These are phyloP conservation scores for Mortierella sp. DNA, from an alignment of 371 early-diverging fungal genomes.

Conservation along the genomic window DNA sequence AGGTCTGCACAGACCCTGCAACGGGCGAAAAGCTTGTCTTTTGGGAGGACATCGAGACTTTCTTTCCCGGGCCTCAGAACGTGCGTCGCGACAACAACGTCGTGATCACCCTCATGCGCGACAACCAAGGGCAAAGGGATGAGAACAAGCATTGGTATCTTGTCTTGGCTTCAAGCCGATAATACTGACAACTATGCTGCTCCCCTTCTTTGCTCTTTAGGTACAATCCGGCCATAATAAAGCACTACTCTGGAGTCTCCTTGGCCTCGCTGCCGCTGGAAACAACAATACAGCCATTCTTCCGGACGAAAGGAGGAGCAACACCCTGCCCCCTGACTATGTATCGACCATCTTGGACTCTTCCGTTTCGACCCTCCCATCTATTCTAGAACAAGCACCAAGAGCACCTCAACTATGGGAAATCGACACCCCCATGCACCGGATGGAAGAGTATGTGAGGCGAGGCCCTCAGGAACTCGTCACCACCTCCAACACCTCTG, in stretches of 20 bases:
- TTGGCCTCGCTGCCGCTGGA: not conserved
- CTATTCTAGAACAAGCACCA: not conserved
- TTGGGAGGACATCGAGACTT: constrained; percentile 28
- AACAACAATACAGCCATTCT: not conserved
- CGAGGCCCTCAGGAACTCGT: not conserved
- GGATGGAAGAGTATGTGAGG: not conserved
- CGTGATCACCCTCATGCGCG: constrained; percentile 16
- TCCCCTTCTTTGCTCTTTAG: not conserved
- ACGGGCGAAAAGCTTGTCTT: constrained; percentile 18
- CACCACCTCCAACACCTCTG: not conserved
- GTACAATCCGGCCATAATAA: constrained; percentile 15
- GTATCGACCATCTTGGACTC: not conserved
- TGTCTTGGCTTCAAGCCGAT: too few relatives aligned
- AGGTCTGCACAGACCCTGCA: not conserved
- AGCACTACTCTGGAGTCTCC: constrained; percentile 14
- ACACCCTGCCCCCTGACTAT: constrained; percentile 8
- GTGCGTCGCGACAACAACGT: constrained; percentile 13
- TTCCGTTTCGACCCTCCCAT: not conserved
- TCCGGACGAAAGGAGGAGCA: not conserved
- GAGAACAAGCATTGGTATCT: not conserved
- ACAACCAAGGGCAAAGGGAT: constrained; percentile 19
- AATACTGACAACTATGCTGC: not conserved
- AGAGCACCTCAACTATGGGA: not conserved
- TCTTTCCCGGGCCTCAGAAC: constrained; percentile 11
- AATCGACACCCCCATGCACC: not conserved